Percentiles rank a stretch among this genome's conserved stretches.
phyloP scores from a whole-genome alignment of 1,284 basidiomycete genomes.

The Cutaneotrichosporon curvatum region DNA sequence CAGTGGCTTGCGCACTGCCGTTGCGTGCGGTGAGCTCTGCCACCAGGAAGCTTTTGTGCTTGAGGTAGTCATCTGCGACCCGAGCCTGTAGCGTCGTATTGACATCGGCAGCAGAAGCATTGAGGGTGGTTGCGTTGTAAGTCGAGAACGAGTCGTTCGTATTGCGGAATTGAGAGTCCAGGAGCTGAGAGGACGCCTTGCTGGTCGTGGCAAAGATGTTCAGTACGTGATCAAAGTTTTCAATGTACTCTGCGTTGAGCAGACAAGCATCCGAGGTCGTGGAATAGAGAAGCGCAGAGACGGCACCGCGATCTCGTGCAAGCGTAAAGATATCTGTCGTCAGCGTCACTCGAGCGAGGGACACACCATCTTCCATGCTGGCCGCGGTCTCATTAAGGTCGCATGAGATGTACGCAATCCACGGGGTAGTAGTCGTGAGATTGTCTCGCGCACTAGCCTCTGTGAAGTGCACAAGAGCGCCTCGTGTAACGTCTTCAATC shows the following conservation, averaged over 20 bases:
- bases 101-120: constrained; percentile 46
- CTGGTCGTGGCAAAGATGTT: constrained; percentile 59
- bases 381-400: constrained; percentile 44
- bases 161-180: constrained; percentile 58
- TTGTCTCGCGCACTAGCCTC: constrained; percentile 51
- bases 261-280: constrained; percentile 61
- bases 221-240: constrained; percentile 60
- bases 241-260: constrained; percentile 64
- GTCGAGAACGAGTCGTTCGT: constrained; percentile 53
- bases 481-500: constrained; percentile 49
- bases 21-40: constrained; percentile 60
- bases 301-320: constrained; percentile 66
- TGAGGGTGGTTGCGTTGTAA: constrained; percentile 49
- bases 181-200: constrained; percentile 46
- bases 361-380: background rate
- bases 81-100: constrained; percentile 50
- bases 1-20: constrained; percentile 49
- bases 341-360: background rate
- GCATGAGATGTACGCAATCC: constrained; percentile 80
- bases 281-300: constrained; percentile 75
- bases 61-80: constrained; percentile 19
- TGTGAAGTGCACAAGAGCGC: constrained; percentile 70
- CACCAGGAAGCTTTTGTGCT: constrained; percentile 56
- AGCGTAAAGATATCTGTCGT: constrained; percentile 66
- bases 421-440: constrained; percentile 58